Percentiles rank a stretch among this genome's conserved stretches.
Conservation (phyloP, 2,329 filamentous ascomycete genomes). For the Pyricularia pennisetigena region DNA sequence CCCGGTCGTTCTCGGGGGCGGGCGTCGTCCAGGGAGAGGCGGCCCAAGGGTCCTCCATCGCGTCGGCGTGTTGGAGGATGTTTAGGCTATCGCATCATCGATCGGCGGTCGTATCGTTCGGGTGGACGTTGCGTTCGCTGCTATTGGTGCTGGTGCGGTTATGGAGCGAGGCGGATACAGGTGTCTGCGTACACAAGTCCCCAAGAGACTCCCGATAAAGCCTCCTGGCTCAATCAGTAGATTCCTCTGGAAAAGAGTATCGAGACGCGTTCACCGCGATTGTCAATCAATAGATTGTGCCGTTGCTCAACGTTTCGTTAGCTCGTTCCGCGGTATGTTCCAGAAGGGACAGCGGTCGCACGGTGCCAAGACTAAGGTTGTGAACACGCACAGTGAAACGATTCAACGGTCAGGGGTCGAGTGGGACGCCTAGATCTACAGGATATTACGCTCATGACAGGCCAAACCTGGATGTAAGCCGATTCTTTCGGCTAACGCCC, state of each 20-base stretch:
- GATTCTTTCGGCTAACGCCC: background rate
- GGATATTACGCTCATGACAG: background rate
- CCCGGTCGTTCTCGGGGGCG: conserved; percentile 19
- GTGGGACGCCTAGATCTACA: background rate
- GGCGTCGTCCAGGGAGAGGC: conserved; percentile 43
- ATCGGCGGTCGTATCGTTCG: background rate
- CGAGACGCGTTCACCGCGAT: background rate
- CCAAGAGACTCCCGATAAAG: background rate
- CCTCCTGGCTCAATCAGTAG: too few relatives aligned
- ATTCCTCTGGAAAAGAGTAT: background rate
- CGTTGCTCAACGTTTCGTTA: background rate
- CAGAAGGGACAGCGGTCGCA: background rate
- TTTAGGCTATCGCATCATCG: conserved; percentile 1
- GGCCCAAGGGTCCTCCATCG: conserved; percentile 55
- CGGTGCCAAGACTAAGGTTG: background rate
- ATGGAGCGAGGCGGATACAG: background rate
- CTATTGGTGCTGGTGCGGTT: background rate
- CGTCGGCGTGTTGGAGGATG: background rate
- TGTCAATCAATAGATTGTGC: background rate
- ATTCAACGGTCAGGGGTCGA: background rate
- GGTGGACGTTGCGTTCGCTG: background rate
- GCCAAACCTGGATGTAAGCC: background rate
- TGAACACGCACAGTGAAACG: background rate
- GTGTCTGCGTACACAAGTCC: background rate
- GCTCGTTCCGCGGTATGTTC: background rate